Conservation (phyloP, 495 filamentous ascomycete species). For the Astrothelium macrocarpum region DNA sequence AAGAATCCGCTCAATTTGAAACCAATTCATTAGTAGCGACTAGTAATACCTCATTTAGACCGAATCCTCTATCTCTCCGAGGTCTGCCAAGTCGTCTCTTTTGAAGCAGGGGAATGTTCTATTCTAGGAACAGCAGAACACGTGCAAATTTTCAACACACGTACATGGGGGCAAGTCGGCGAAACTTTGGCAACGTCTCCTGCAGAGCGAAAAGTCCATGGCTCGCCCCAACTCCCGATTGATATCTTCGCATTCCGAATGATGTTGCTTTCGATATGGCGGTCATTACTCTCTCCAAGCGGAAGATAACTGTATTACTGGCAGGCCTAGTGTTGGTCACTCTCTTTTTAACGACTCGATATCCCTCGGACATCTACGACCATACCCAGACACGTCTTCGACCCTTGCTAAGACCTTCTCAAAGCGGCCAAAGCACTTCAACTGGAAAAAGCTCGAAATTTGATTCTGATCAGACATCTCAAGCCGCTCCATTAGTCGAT, state of each 20-base stretch:
- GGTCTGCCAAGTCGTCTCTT: too few relatives aligned
- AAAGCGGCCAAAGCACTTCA: background rate
- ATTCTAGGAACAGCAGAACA: too few relatives aligned
- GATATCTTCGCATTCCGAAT: background rate
- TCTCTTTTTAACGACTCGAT: background rate
- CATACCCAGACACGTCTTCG: background rate
- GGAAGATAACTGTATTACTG: background rate
- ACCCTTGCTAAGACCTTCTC: background rate
- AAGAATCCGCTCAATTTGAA: too few relatives aligned
- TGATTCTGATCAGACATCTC: background rate
- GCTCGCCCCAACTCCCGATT: background rate
- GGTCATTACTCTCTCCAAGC: conserved; percentile 3
- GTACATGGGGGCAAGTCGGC: too few relatives aligned
- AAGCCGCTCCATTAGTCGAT: background rate
- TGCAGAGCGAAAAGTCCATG: background rate
- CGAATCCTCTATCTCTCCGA: too few relatives aligned
- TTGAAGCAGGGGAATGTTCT: too few relatives aligned
- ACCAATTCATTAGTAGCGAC: too few relatives aligned
- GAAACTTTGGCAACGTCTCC: background rate
- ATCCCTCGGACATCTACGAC: background rate
- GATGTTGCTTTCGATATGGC: background rate
- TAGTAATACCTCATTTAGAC: too few relatives aligned
- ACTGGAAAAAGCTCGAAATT: background rate
- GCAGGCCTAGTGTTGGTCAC: background rate
- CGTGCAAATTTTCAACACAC: too few relatives aligned